Conservation (phyloP, 106 monocot species). For the Apostasia shenzhenica region DNA sequence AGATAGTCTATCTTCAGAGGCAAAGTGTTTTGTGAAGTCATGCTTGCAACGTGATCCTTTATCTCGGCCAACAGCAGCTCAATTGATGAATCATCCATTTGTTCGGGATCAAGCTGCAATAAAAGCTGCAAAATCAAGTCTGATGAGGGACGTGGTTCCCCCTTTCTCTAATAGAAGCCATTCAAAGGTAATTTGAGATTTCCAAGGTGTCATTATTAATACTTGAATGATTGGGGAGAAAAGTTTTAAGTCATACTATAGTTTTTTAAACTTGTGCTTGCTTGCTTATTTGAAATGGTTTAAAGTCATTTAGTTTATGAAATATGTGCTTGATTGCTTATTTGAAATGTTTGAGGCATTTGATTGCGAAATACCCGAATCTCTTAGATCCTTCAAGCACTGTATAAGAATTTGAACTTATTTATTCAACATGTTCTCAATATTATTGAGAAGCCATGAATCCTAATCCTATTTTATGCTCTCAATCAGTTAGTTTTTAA, state of each 20-base stretch:
- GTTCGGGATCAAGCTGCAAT: slow-evolving; percentile 44
- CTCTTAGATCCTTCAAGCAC: slow-evolving; percentile 7
- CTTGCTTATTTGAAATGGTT: background rate
- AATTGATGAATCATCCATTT: slow-evolving; percentile 84
- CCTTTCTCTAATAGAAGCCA: slow-evolving; percentile 27
- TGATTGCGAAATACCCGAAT: background rate
- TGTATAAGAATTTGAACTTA: background rate
- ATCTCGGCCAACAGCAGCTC: slow-evolving; percentile 60
- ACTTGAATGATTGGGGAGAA: too few relatives aligned
- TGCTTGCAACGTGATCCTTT: slow-evolving; percentile 89
- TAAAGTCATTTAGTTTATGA: slow-evolving; percentile 14
- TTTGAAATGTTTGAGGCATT: slow-evolving; percentile 7
- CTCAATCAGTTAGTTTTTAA: too few relatives aligned
- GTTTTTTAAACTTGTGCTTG: background rate
- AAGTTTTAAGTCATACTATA: background rate
- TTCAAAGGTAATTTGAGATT: slow-evolving; percentile 16
- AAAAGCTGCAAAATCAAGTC: slow-evolving; percentile 27
- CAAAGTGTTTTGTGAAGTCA: slow-evolving; percentile 58
- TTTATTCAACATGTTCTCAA: too few relatives aligned
- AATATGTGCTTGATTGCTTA: slow-evolving; percentile 4
- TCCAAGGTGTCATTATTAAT: too few relatives aligned
- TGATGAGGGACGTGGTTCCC: slow-evolving; percentile 22
- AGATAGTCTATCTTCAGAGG: slow-evolving; percentile 68
- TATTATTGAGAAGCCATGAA: too few relatives aligned
- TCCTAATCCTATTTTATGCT: too few relatives aligned